A percentile compares a stretch with the other conserved stretches of the same genome.
These are phyloP conservation scores for Penicillium salamii DNA, from an alignment of 495 filamentous ascomycete species.

Conservation along the genomic window DNA sequence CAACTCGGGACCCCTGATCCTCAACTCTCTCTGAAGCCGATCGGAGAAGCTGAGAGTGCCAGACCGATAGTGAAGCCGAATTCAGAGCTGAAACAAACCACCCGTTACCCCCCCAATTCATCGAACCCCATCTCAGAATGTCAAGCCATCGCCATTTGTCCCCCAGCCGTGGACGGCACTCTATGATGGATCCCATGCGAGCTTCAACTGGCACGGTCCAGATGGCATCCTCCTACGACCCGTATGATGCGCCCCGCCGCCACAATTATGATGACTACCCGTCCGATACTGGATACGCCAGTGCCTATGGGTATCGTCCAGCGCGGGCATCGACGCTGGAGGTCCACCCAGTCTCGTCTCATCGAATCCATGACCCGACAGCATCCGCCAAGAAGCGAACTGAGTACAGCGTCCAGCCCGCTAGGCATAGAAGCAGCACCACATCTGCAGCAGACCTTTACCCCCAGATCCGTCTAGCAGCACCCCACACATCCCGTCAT, in stretches of 20 bases:
- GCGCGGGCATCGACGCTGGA: constrained; percentile 30
- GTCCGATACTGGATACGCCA: constrained; percentile 31
- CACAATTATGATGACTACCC: constrained; percentile 34
- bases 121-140: too few relatives aligned
- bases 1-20: neutral
- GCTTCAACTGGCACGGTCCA: constrained; percentile 48
- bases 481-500: constrained; percentile 22
- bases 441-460: constrained; percentile 28
- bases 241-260: constrained; percentile 28
- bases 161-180: constrained; percentile 29
- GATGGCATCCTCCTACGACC: constrained; percentile 35
- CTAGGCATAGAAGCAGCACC: constrained; percentile 39
- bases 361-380: constrained; percentile 31
- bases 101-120: too few relatives aligned
- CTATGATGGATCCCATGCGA: constrained; percentile 40
- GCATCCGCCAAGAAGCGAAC: constrained; percentile 37
- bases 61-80: neutral
- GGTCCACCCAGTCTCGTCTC: constrained; percentile 35
- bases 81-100: neutral
- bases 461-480: constrained; percentile 22
- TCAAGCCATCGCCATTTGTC: constrained; percentile 28
- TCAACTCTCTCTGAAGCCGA: neutral
- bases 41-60: neutral
- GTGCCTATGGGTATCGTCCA: constrained; percentile 28
- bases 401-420: constrained; percentile 41